Evolutionary conservation across 2,329 filamentous ascomycete species (phyloP).

Genomic region (Aspergillus fumigatiaffinis): DNA sequence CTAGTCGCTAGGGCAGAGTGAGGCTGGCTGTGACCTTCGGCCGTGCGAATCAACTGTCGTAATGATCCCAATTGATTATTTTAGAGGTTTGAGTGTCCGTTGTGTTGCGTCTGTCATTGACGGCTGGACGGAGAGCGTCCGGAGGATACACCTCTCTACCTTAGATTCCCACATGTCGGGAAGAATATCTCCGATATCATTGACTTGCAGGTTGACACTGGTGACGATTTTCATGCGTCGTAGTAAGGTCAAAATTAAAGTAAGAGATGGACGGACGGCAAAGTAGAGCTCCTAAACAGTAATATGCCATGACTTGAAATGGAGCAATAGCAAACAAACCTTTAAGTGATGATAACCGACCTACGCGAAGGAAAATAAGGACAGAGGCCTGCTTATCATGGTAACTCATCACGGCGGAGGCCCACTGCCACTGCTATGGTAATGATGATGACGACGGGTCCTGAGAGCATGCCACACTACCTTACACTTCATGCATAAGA

Average conservation of each 20-base stretch:
- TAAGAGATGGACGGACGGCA: not conserved
- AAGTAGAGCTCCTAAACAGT: not conserved
- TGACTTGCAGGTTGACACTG: not conserved
- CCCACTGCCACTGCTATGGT: not conserved
- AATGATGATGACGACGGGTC: not conserved
- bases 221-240: not conserved
- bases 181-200: not conserved
- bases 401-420: not conserved
- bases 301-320: not conserved
- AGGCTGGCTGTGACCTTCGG: constrained; percentile 9
- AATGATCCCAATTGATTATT: not conserved
- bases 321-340: not conserved
- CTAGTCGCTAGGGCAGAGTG: constrained; percentile 8
- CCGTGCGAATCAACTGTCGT: not conserved
- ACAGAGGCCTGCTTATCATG: not conserved
- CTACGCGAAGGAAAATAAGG: not conserved
- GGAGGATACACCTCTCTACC: not conserved
- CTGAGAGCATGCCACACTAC: constrained; percentile 8
- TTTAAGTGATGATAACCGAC: not conserved
- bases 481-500: constrained; percentile 25
- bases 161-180: not conserved
- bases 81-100: not conserved
- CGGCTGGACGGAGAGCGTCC: not conserved
- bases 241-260: not conserved
- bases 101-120: not conserved